Base-by-base conservation (phyloP, 129 eudicot species). In the Logfia minima region DNA sequence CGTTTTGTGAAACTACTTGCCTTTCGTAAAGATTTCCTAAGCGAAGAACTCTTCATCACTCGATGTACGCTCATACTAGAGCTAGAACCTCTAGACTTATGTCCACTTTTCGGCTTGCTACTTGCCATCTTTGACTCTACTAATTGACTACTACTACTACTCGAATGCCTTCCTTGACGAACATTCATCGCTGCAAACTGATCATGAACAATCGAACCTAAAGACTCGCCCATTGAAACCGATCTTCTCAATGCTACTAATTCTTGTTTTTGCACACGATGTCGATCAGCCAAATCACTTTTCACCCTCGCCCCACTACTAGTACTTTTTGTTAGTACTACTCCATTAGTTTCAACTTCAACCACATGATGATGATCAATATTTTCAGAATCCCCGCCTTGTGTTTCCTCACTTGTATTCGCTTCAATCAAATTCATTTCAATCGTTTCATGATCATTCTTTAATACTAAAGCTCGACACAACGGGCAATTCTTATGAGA, bases 401-500 rank as follows among this genome's bases (percentile, higher is more conserved):
- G 35, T 4, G 32, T 48, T 28, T 72, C 80, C 18, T 78, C 88
- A 14, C 3, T n/a, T 16, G 80, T 51, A 18, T 62, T 34, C 63
- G 62, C 16, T 5, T 67, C 84, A 29, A 10, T 37, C 56, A 24
- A 23, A 80, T 60, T 70, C 6, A 45, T 26, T 29, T 79, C 82
- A 17, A 1, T 69, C 4, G 69, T 3, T 51, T 32, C 70, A 55
- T 17, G 22, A 24, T 19, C 67, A 55, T 83, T 75, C 1, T 65
- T 75, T 17, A 86, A 68, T 18, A 91, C 68, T 1, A 90, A 90
- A 26, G 97, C 90, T 16, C 97, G 90, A 83, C 97, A 91, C 43
- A 91, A 51, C 0, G 97, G 97, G 29, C 97, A 91, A 18, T 79
- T 88, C 78, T 76, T 86, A 71, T 91, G 94, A 5, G 94, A 85